phyloP scores from a whole-genome alignment of 108 stramenopile species.

The Discostella stelligeroides region DNA sequence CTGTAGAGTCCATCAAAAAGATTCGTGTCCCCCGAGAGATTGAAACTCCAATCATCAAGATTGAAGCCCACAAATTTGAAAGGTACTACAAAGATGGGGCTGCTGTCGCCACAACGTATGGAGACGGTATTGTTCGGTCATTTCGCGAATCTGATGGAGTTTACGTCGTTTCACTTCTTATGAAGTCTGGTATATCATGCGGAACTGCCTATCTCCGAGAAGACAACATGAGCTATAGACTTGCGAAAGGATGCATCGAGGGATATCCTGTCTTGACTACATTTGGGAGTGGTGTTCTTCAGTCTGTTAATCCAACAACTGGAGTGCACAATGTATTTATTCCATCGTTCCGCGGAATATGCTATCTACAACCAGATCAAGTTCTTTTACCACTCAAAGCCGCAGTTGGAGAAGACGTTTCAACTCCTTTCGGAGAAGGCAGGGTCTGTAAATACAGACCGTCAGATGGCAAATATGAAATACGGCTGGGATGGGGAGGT shows the following conservation, averaged over 20 bases:
- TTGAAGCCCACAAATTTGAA: constrained; percentile 46
- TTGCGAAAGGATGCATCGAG: constrained; percentile 85
- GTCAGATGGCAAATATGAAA: constrained; percentile 68
- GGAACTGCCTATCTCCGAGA: constrained; percentile 66
- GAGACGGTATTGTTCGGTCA: constrained; percentile 62
- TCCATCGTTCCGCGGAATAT: constrained; percentile 66
- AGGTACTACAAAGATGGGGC: constrained; percentile 84
- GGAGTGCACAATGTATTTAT: constrained; percentile 90
- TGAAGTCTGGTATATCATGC: constrained; percentile 53
- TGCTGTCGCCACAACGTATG: constrained; percentile 81
- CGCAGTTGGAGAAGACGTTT: constrained; percentile 85
- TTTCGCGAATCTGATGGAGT: constrained; percentile 84
- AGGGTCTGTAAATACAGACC: constrained; percentile 66
- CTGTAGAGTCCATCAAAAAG: constrained; percentile 52
- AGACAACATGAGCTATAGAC: constrained; percentile 67
- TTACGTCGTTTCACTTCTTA: constrained; percentile 64
- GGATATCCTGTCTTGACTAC: constrained; percentile 85
- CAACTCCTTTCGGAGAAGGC: constrained; percentile 87
- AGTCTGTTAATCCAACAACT: constrained; percentile 86
- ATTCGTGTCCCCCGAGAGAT: constrained; percentile 48
- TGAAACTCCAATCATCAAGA: constrained; percentile 37
- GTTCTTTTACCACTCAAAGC: constrained; percentile 83
- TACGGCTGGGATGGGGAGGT: constrained; percentile 69
- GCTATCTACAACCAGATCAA: constrained; percentile 85
- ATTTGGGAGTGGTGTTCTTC: constrained; percentile 80